phyloP scores from a whole-genome alignment of 2,329 filamentous ascomycete species.

The Zopfia rhizophila region DNA sequence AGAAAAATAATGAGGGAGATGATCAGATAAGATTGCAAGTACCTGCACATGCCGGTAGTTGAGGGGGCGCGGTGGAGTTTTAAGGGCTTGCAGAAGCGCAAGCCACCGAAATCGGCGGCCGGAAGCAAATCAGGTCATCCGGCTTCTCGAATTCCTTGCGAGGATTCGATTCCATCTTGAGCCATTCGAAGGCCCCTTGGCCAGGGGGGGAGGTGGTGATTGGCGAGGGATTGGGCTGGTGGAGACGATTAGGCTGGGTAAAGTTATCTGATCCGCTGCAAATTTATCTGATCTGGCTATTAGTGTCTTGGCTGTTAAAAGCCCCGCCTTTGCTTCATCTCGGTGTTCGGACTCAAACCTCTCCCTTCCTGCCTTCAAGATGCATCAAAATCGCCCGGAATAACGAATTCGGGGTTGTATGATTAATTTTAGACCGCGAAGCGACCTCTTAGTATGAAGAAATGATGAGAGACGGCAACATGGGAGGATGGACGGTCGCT shows the following conservation, averaged over 20 bases:
- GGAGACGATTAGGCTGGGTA: conserved; percentile 5
- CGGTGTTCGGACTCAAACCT: no score
- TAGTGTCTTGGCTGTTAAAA: conserved; percentile 32
- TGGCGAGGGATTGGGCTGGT: conserved; percentile 13
- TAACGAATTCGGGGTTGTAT: no score
- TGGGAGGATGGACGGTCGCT: no score
- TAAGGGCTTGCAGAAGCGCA: conserved; percentile 20
- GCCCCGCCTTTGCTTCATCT: no score
- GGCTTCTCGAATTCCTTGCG: conserved; percentile 1
- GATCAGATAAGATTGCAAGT: conserved; percentile 50
- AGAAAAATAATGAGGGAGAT: conserved; percentile 26
- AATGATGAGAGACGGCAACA: no score
- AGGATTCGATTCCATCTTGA: no score
- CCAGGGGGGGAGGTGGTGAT: conserved; percentile 2
- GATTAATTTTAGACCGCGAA: no score
- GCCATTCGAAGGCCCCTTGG: not conserved
- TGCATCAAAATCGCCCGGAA: no score
- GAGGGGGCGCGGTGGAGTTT: conserved; percentile 26
- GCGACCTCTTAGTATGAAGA: no score
- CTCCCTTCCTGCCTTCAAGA: no score
- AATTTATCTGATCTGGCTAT: conserved; percentile 31
- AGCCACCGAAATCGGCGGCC: conserved; percentile 29
- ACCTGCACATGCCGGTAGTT: conserved; percentile 4
- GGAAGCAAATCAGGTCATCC: conserved; percentile 5
- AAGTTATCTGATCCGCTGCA: conserved; percentile 31